These are phyloP conservation scores for Populus davidiana DNA, from an alignment of 345 rosid genomes.

Conservation along the genomic window DNA sequence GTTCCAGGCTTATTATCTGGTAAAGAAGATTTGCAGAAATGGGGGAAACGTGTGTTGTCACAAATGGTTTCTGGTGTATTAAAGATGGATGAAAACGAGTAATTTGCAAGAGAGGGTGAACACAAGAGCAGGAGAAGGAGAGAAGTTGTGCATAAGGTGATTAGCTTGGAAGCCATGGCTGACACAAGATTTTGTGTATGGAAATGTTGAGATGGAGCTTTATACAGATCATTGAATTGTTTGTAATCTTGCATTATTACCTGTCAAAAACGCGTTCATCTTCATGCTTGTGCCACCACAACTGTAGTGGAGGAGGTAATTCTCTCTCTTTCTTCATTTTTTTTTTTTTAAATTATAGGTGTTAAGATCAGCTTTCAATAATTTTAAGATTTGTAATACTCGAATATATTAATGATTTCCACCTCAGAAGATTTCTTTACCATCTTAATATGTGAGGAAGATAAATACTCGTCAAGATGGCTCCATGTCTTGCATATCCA, in stretches of 20 bases:
- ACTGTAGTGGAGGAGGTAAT: neutral
- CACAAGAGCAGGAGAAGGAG: conserved; percentile 14
- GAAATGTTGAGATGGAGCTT: neutral
- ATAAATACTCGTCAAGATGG: too few relatives aligned
- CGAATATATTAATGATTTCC: too few relatives aligned
- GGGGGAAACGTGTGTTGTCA: conserved; percentile 20
- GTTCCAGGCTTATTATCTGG: conserved; percentile 18
- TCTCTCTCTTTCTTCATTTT: too few relatives aligned
- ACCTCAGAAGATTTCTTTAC: too few relatives aligned
- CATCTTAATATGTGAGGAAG: too few relatives aligned
- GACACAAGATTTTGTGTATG: neutral
- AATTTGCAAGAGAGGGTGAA: conserved; percentile 18
- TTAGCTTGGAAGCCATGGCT: conserved; percentile 11
- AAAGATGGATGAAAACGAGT: neutral
- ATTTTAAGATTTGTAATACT: too few relatives aligned
- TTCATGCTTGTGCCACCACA: neutral
- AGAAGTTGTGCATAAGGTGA: neutral
- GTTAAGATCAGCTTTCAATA: too few relatives aligned
- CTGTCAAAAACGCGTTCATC: neutral
- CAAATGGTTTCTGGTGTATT: conserved; percentile 19
- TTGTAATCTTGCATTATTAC: neutral
- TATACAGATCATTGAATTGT: neutral
- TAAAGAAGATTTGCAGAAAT: conserved; percentile 23
- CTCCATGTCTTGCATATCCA: too few relatives aligned
- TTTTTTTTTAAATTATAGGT: too few relatives aligned